Evolutionary conservation across 208 protist species (phyloP).

Genomic region (Trypanosoma grayi): DNA sequence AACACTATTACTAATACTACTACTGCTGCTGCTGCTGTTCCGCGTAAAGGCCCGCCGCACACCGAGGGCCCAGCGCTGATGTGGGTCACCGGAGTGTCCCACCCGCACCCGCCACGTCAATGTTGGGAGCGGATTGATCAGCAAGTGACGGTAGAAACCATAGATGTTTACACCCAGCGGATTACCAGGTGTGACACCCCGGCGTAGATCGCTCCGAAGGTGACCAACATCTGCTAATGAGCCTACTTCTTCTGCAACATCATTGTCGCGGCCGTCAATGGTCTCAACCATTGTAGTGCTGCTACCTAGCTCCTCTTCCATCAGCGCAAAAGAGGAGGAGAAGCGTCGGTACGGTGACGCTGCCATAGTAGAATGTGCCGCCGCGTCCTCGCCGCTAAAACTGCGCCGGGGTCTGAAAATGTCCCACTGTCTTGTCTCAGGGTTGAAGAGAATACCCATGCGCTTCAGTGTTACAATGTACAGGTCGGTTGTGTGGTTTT

Average conservation of each 20-base stretch:
- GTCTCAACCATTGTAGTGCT: constrained; percentile 30
- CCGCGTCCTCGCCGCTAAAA: background rate
- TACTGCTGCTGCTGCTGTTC: background rate
- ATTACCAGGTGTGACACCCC: constrained; percentile 40
- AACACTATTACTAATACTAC: too few species aligned
- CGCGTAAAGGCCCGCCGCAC: constrained; percentile 17
- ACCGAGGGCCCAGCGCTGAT: constrained; percentile 24
- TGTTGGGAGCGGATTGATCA: constrained; percentile 26
- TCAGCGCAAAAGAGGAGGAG: constrained; percentile 48
- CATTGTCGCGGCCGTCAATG: constrained; percentile 22
- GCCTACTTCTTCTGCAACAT: background rate
- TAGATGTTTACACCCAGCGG: constrained; percentile 36
- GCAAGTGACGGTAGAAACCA: constrained; percentile 25
- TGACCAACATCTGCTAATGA: constrained; percentile 8
- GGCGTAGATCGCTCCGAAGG: constrained; percentile 25
- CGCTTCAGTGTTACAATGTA: constrained; percentile 82
- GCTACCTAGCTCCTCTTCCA: constrained; percentile 71
- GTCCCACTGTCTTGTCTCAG: constrained; percentile 77
- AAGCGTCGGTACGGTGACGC: constrained; percentile 63
- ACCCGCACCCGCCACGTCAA: constrained; percentile 20
- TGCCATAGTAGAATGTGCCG: background rate
- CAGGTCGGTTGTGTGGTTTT: constrained; percentile 85
- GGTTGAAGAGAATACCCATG: constrained; percentile 73
- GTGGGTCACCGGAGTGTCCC: constrained; percentile 6
- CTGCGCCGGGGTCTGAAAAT: constrained; percentile 46